These are phyloP conservation scores for Blastocystis sp. DNA, from an alignment of 352 stramenopile genomes.

Conservation along the genomic window DNA sequence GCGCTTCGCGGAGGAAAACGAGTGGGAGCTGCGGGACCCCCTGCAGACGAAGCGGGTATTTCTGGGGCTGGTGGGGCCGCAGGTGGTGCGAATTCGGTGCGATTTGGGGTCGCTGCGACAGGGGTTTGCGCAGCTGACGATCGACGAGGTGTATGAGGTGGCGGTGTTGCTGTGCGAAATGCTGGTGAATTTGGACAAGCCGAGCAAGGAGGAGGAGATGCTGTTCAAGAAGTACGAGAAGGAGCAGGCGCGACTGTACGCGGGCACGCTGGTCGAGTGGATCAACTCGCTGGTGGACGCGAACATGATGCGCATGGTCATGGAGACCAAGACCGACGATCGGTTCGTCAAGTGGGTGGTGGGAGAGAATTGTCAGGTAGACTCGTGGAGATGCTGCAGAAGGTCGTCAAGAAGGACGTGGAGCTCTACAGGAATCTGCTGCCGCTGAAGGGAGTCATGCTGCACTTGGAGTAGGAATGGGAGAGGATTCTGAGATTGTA, in stretches of 20 bases:
- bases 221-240: not conserved
- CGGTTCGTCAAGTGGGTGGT: not conserved
- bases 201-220: not conserved
- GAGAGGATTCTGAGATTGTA: not conserved
- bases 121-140: not conserved
- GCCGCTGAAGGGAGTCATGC: not conserved
- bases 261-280: not conserved
- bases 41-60: not conserved
- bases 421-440: slow-evolving; percentile 13
- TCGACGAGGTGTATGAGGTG: slow-evolving; percentile 11
- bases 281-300: not conserved
- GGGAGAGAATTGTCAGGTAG: not conserved
- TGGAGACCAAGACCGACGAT: not conserved
- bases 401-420: not conserved
- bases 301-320: not conserved
- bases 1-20: not conserved
- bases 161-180: not conserved
- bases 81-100: not conserved
- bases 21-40: not conserved
- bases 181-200: not conserved
- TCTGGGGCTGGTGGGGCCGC: not conserved
- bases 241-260: not conserved
- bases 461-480: slow-evolving; percentile 2
- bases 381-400: not conserved
- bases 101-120: not conserved